A percentile compares a stretch with the other conserved stretches of the same genome.
Evolutionary conservation across 2,329 filamentous ascomycete species (phyloP).

Genomic region (Cladosporium austrohemisphaericum): DNA sequence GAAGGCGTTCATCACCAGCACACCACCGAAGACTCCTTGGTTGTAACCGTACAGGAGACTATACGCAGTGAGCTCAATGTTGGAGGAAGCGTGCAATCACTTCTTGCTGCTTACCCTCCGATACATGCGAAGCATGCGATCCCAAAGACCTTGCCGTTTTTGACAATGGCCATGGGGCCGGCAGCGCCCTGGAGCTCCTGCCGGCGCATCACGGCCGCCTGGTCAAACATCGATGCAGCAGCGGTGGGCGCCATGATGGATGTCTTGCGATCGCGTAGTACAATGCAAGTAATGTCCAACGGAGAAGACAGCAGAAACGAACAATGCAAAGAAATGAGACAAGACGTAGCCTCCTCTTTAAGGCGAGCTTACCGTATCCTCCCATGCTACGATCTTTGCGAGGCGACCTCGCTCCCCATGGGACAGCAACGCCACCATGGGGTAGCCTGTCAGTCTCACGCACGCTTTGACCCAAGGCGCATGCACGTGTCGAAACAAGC

Average conservation of each 20-base stretch:
- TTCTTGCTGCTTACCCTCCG: slow-evolving; percentile 35
- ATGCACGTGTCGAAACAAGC: slow-evolving; percentile 12
- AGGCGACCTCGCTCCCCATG: neutral
- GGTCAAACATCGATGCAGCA: slow-evolving; percentile 35
- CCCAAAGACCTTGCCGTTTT: slow-evolving; percentile 52
- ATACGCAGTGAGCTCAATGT: no score
- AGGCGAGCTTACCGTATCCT: slow-evolving; percentile 4
- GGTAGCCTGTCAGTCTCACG: slow-evolving; percentile 8
- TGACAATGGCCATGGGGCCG: slow-evolving; percentile 49
- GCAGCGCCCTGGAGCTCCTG: slow-evolving; percentile 38
- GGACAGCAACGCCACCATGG: slow-evolving; percentile 5
- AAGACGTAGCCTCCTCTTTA: neutral
- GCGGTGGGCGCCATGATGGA: slow-evolving; percentile 38
- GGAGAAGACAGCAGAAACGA: neutral
- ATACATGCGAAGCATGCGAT: slow-evolving; percentile 54
- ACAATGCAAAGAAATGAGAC: no score
- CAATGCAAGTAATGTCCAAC: neutral
- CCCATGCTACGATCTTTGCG: neutral
- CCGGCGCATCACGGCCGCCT: slow-evolving; percentile 40
- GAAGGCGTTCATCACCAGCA: slow-evolving; percentile 52
- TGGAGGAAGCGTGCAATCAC: no score
- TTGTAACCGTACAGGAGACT: slow-evolving; percentile 61
- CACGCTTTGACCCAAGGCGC: slow-evolving; percentile 2
- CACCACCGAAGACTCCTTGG: slow-evolving; percentile 71
- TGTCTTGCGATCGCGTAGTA: neutral